Evolutionary conservation across 306 rosid genomes (phyloP), one percentile per base, ranked within the genome.

Genomic region (Corylus americana): DNA sequence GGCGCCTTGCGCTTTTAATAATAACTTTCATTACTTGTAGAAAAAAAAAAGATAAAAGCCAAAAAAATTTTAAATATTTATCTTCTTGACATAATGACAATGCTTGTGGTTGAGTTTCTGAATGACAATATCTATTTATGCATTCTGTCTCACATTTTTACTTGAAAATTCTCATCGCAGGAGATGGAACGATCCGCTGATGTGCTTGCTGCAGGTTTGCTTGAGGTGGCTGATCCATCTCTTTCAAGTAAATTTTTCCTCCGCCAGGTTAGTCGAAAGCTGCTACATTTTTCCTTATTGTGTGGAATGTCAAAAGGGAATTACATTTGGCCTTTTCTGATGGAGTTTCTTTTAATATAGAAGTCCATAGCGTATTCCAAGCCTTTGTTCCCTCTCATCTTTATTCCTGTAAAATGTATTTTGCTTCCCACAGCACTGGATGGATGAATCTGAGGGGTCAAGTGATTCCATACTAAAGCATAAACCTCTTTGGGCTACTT

Each of bases 151-250:
- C 44, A 71, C 68, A 44, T 18, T 58, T 77, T 80, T 55, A 75
- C 25, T 67, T 82, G 74, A 55, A 70, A 78, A 76, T 78, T 61
- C 79, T 71, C 73, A 78, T 78, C 80, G 72, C 87, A 95, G 99
- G 99, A 93, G 83, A 95, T 93, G 99, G 98, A 95, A 87, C 96
- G 87, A 71, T 91, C 99, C 71, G 92, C 96, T 31, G 99, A 95
- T 79, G 90, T 95, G 74, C 98, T 95, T 79, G 95, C 99, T 85
- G 96, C 98, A 74, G 99, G 99, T 78, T 92, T 95, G 88, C 99
- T 95, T 90, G 99, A 95, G 87, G 82, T 93, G 87, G 92, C 99
- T 76, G 96, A 95, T 79, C 97, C 98, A 78, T 89, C 97, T 78
- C 92, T 95, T 87, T 95, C 99, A 55, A 90, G 84, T 82, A 91